Conservation (phyloP, 2,329 filamentous ascomycete genomes). For the Neoscytalidium dimidiatum region DNA sequence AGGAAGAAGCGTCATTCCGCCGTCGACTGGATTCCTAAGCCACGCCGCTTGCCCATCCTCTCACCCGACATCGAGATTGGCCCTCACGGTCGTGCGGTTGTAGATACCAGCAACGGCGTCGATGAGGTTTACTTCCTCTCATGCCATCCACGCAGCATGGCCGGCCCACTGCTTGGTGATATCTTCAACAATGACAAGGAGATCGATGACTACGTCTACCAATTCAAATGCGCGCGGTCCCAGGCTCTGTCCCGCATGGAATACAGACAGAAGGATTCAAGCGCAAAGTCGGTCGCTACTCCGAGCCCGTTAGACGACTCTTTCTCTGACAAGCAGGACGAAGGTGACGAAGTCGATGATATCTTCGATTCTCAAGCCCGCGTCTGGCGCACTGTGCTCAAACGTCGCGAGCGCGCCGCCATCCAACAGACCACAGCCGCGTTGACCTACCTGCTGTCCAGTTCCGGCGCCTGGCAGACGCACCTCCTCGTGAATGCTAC, state of each 20-base stretch:
- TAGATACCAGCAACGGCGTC: not conserved
- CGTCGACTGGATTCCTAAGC: not conserved
- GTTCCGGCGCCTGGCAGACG: not conserved
- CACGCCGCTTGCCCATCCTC: not conserved
- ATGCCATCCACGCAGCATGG: not conserved
- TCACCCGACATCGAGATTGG: slow-evolving; percentile 1
- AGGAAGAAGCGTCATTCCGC: not conserved
- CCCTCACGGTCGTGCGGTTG: not conserved
- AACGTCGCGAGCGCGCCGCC: not conserved
- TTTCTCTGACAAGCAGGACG: not conserved
- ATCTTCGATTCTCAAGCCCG: not conserved
- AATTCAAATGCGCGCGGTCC: not conserved
- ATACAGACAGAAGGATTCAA: not conserved
- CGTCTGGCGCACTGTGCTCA: slow-evolving; percentile 1
- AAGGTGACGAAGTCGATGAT: not conserved
- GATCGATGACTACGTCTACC: not conserved
- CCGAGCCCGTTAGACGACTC: not conserved
- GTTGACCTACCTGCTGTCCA: not conserved
- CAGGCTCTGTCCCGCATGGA: not conserved
- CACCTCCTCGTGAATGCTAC: not conserved
- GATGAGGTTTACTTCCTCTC: slow-evolving; percentile 4
- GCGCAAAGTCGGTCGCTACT: too few species aligned
- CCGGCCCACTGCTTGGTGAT: not conserved
- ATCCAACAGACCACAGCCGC: not conserved
- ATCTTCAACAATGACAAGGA: not conserved